These are phyloP conservation scores for Mycena metata DNA, from an alignment of 768 basidiomycete genomes.

Conservation along the genomic window DNA sequence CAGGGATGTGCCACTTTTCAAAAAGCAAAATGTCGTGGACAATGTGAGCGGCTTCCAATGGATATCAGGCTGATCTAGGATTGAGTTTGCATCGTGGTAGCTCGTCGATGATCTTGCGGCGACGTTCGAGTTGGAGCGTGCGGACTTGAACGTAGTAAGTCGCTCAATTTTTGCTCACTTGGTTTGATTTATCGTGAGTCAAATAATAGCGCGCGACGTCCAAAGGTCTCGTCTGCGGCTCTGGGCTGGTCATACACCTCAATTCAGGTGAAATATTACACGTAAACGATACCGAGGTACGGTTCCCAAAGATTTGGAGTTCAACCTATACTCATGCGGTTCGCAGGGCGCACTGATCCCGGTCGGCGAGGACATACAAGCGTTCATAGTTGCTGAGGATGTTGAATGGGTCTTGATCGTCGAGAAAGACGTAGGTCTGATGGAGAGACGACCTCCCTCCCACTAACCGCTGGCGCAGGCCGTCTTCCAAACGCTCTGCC, in stretches of 20 bases:
- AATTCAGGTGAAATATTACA: conserved; percentile 64
- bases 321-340: neutral
- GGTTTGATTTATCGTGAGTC: too few relatives aligned
- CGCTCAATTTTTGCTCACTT: too few relatives aligned
- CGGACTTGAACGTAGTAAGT: conserved; percentile 84
- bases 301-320: conserved; percentile 11
- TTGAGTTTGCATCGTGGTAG: conserved; percentile 52
- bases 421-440: conserved; percentile 88
- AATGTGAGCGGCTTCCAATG: conserved; percentile 60
- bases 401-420: conserved; percentile 87
- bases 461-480: conserved; percentile 67
- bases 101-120: conserved; percentile 92
- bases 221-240: conserved; percentile 89
- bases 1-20: conserved; percentile 84
- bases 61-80: neutral
- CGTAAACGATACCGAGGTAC: conserved; percentile 72
- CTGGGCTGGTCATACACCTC: conserved; percentile 70
- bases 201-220: conserved; percentile 82
- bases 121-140: conserved; percentile 78
- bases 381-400: conserved; percentile 66
- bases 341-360: conserved; percentile 83
- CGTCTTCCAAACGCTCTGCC: conserved; percentile 90
- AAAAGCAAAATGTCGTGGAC: conserved; percentile 83
- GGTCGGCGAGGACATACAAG: conserved; percentile 75
- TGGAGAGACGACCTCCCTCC: neutral